Base-by-base conservation (phyloP, 1,139 yeast genomes). In the Candida neerlandica region DNA sequence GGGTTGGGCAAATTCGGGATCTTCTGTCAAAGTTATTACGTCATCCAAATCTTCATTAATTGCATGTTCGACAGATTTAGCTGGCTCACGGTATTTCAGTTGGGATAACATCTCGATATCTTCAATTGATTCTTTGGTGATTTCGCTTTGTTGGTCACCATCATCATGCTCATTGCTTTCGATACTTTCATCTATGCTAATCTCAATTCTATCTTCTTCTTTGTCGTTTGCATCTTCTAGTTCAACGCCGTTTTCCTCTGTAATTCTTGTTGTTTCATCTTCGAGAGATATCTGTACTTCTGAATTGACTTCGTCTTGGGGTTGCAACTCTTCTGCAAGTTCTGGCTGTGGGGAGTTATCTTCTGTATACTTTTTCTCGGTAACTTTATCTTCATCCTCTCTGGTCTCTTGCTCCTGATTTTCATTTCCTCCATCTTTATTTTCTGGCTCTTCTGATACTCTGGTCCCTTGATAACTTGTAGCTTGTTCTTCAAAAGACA, bases 101-200 rank as follows among this genome's bases (percentile, higher is more conserved):
- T 26, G 42, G 19, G 42, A 19, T 14, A 15, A 14, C 33, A 26
- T 39, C 14, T 39, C 42, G 1, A 26, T 27, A 26, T 26, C 42
- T 15, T 37, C 32, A 11, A 42, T 23, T 10, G 39, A 23, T 7
- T 18, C 39, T 21, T 18, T 35, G 18, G 41, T 14, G 10, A 14
- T 23, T 5, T 39, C 42, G 14, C 6, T 33, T 71, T 73, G 52
- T 55, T n/a, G n/a, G n/a, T 75, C 63, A 72, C 78, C 58, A 11
- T 43, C 44, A 27, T 42, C 12, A 16, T 21, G 27, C 5, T 34
- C 44, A 16, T 21, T 29, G 33, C 11, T 35, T 23, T 33, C 50
- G 11, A 30, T 39, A 10, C 32, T 10, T 23, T 32, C 41, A 34
- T 42, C 32, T 14, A 18, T 30, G n/a, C 16, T 41, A 19, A 12